Evolutionary conservation across 495 filamentous ascomycete genomes (phyloP).

Genomic region (Penicillium antarcticum): DNA sequence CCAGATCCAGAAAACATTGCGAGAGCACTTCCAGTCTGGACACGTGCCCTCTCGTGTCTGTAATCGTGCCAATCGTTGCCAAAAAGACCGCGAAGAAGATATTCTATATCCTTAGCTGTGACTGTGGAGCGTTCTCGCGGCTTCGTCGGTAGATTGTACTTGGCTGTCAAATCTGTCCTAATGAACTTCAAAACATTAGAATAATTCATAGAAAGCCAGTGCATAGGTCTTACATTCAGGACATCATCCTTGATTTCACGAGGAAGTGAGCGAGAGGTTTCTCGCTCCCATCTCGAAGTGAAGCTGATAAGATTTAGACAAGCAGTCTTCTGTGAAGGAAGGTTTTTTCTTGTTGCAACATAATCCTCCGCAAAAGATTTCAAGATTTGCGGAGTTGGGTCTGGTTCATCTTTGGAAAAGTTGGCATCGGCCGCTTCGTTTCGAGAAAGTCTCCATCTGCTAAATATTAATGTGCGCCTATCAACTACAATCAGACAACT

Average conservation of each 20-base stretch:
- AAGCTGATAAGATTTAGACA: constrained; percentile 11
- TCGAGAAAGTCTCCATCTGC: constrained; percentile 3
- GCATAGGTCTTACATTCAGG: constrained; percentile 6
- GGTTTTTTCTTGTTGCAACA: constrained; percentile 1
- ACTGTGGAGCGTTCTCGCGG: constrained; percentile 13
- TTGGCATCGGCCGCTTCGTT: background rate
- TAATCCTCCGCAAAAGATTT: constrained; percentile 12
- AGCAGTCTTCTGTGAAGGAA: constrained; percentile 1
- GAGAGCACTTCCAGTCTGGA: constrained; percentile 18
- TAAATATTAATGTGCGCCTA: too few species aligned
- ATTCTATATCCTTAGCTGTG: constrained; percentile 17
- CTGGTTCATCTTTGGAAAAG: constrained; percentile 9
- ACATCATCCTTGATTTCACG: constrained; percentile 8
- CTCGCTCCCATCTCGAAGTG: constrained; percentile 9
- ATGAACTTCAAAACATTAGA: constrained; percentile 16
- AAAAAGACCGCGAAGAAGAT: constrained; percentile 18
- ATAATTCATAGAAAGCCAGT: background rate
- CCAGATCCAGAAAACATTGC: constrained; percentile 17
- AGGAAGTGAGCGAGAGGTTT: constrained; percentile 5
- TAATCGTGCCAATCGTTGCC: constrained; percentile 18
- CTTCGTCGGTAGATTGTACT: constrained; percentile 17
- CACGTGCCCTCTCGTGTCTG: constrained; percentile 13
- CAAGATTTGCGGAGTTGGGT: constrained; percentile 2
- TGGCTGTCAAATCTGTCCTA: constrained; percentile 3
- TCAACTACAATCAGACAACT: background rate